phyloP scores from a whole-genome alignment of 2,329 filamentous ascomycete genomes.

The Phyllosticta citrichinensis region DNA sequence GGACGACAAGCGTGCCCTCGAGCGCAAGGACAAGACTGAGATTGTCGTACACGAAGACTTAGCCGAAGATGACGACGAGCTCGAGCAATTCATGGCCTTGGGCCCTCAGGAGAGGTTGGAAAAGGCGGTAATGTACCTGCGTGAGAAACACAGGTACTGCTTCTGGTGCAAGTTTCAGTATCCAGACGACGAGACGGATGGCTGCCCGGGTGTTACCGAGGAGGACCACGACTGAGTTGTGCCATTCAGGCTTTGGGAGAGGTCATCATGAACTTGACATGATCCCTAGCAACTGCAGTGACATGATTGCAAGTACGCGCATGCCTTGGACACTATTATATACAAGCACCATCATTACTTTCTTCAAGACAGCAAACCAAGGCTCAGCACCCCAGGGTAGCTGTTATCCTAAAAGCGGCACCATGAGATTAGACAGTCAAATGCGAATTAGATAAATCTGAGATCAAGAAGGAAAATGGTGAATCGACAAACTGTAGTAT shows the following conservation, averaged over 20 bases:
- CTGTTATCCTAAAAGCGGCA: too few species aligned
- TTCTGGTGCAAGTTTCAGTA: slow-evolving; percentile 94
- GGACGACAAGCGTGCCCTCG: slow-evolving; percentile 61
- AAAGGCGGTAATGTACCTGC: slow-evolving; percentile 57
- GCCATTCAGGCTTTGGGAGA: neutral
- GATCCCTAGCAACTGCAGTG: neutral
- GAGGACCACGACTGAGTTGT: slow-evolving; percentile 60
- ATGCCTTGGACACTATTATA: too few species aligned
- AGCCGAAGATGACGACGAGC: slow-evolving; percentile 69
- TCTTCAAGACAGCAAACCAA: too few species aligned
- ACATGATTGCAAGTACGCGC: neutral
- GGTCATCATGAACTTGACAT: neutral
- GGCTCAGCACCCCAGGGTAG: too few species aligned
- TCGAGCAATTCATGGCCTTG: slow-evolving; percentile 68
- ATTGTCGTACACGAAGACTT: slow-evolving; percentile 55
- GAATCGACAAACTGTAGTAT: too few species aligned
- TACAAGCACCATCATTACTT: too few species aligned
- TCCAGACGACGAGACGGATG: slow-evolving; percentile 63
- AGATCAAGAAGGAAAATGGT: neutral
- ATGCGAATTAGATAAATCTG: neutral
- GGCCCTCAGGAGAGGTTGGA: slow-evolving; percentile 56
- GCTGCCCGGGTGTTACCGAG: slow-evolving; percentile 78
- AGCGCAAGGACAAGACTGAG: slow-evolving; percentile 43
- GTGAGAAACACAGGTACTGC: slow-evolving; percentile 69
- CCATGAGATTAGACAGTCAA: too few species aligned